A percentile compares a stretch with the other conserved stretches of the same genome.
Evolutionary conservation across 2,329 filamentous ascomycete species (phyloP).

Genomic region (Mollisia scopiformis): DNA sequence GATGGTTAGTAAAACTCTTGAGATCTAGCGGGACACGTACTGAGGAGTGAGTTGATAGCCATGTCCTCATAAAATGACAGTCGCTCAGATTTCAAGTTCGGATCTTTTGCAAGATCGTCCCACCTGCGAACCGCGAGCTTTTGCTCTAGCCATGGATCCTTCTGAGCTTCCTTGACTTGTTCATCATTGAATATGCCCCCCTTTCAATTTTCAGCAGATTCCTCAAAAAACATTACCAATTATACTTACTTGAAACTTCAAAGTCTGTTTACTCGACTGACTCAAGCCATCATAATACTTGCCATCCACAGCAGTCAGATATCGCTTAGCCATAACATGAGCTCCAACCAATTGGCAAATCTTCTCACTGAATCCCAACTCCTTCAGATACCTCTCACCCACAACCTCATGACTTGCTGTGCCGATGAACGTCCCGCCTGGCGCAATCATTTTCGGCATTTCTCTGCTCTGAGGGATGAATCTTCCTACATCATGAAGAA

Average conservation of each 20-base stretch:
- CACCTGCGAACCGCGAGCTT: slow-evolving; percentile 12
- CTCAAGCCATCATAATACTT: slow-evolving; percentile 15
- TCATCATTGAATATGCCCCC: slow-evolving; percentile 11
- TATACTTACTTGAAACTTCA: slow-evolving; percentile 1
- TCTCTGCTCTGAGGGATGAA: slow-evolving; percentile 10
- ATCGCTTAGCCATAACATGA: slow-evolving; percentile 14
- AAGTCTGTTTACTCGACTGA: slow-evolving; percentile 13
- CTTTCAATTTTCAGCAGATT: background rate
- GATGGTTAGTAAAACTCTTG: background rate
- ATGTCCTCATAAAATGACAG: slow-evolving; percentile 9
- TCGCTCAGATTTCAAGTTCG: slow-evolving; percentile 2
- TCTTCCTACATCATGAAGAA: slow-evolving; percentile 15
- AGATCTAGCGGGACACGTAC: background rate
- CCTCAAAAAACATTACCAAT: background rate
- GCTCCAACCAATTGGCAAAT: background rate
- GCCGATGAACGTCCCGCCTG: slow-evolving; percentile 7
- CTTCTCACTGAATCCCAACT: background rate
- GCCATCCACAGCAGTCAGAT: slow-evolving; percentile 10
- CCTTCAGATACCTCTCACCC: background rate
- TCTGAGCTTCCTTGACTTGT: slow-evolving; percentile 11
- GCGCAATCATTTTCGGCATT: slow-evolving; percentile 15
- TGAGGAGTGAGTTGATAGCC: slow-evolving; percentile 10
- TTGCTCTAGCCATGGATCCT: slow-evolving; percentile 10
- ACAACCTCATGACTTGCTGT: slow-evolving; percentile 11
- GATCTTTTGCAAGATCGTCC: slow-evolving; percentile 13